These are phyloP conservation scores for Nannochloropsis gaditana DNA, from an alignment of 108 stramenopile species.

Conservation along the genomic window DNA sequence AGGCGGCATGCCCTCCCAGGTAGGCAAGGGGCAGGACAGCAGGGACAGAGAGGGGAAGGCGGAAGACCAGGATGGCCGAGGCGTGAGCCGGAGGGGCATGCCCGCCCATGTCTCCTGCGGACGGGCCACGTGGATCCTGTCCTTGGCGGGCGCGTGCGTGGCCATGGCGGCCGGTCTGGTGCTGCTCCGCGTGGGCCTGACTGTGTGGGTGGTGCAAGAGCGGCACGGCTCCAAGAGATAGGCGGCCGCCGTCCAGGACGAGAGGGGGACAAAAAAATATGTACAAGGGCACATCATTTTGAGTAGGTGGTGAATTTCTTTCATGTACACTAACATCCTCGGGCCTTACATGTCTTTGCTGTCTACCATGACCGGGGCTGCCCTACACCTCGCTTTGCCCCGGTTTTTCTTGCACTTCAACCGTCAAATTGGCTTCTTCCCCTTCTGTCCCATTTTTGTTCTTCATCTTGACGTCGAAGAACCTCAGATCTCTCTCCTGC, in stretches of 20 bases:
- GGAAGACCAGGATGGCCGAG: neutral
- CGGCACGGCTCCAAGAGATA: neutral
- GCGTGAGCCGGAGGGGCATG: neutral
- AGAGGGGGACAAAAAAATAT: too few species aligned
- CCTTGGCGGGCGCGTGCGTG: neutral
- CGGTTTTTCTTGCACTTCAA: neutral
- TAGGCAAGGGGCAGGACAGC: neutral
- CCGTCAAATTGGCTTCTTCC: conserved; percentile 7
- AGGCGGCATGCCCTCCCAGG: too few species aligned
- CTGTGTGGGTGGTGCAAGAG: neutral
- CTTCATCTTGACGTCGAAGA: conserved; percentile 18
- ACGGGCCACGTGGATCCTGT: neutral
- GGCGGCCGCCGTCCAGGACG: neutral
- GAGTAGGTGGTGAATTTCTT: too few species aligned
- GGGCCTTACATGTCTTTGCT: too few species aligned
- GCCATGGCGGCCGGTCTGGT: neutral
- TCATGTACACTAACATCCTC: too few species aligned
- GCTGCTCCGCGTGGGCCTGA: neutral
- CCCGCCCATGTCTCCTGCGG: neutral
- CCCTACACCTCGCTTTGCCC: neutral
- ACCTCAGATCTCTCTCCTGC: neutral
- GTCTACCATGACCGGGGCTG: too few species aligned
- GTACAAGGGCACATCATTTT: too few species aligned
- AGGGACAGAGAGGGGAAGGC: neutral
- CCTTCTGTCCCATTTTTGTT: neutral